Evolutionary conservation across 2,329 filamentous ascomycete genomes (phyloP).

Genomic region (Sclerotiophoma versabilis): DNA sequence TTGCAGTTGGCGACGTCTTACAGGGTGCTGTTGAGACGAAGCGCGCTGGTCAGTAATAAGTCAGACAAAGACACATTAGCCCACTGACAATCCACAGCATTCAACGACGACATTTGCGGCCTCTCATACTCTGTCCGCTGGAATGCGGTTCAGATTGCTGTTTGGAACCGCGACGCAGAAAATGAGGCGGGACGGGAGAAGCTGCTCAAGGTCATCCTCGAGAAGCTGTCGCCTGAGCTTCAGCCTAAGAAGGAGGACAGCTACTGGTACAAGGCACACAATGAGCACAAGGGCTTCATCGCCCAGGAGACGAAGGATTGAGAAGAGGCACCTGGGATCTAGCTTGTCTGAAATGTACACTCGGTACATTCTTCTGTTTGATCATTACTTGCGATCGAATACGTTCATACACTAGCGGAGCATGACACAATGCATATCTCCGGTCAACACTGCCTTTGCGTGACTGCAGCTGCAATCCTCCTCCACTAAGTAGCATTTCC

Average conservation of each 20-base stretch:
- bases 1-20: slow-evolving; percentile 83
- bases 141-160: slow-evolving; percentile 84
- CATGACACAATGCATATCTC: slow-evolving; percentile 2
- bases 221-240: slow-evolving; percentile 75
- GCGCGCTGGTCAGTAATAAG: slow-evolving; percentile 61
- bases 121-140: slow-evolving; percentile 87
- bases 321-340: not conserved
- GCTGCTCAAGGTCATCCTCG: slow-evolving; percentile 75
- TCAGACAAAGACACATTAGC: no score
- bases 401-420: slow-evolving; percentile 13
- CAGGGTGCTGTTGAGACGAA: slow-evolving; percentile 72
- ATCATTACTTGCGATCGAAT: slow-evolving; percentile 5
- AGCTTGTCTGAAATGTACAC: not conserved
- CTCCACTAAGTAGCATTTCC: no score
- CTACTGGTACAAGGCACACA: slow-evolving; percentile 89
- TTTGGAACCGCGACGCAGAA: slow-evolving; percentile 90
- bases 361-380: slow-evolving; percentile 3
- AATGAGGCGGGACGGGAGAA: slow-evolving; percentile 80
- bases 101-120: slow-evolving; percentile 84
- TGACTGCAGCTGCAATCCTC: no score
- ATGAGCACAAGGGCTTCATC: slow-evolving; percentile 80
- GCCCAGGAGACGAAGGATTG: slow-evolving; percentile 23
- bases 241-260: slow-evolving; percentile 67
- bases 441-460: no score
- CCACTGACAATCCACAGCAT: slow-evolving; percentile 35